Base-by-base conservation (phyloP, 2,329 filamentous ascomycete species). In the Phialophora verrucosa region DNA sequence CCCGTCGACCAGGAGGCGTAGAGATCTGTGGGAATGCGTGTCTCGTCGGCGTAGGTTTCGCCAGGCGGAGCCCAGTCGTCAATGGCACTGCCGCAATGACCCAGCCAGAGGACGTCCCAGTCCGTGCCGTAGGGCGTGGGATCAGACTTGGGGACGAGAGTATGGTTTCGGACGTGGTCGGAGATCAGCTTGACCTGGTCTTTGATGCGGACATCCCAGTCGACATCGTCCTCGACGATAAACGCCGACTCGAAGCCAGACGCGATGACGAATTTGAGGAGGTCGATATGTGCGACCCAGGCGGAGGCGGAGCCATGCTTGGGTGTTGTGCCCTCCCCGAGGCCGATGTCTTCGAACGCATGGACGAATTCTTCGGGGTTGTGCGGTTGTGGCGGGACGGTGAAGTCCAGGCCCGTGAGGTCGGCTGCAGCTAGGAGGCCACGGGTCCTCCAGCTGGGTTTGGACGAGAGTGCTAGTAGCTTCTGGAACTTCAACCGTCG, bases 21-120 rank as follows among this genome's bases (percentile, higher is more conserved):
- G 10, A 38, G 4, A 1, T 58, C 23, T 6, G 35, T 53, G 12
- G 50, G 17, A 6, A 42, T 25, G 8, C 44, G 23, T 11, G 65
- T 60, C 1, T 44, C 10, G 31, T 69, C 61, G 61, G 58, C 54
- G 53, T 63, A 50, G 6, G 55, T 42, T 10, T 25, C 29, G 14
- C 44, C 38, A 6, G 58, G 59, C 1, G 29, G 49, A 2, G 27
- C 32, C 8, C 27, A 14, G 32, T 56, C 56, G 12, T 59, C 53
- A 14, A 44, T 59, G n/a, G 49, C 57, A 4, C 35, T 14, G 29
- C 80, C 80, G 66, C 82, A 84, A 65, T 83, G 81, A 25, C 83
- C 83, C 0, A 83, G 71, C 82, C 83, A 84, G 12, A 85, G 77
- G 1, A 85, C 65, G 65, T 85, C 83, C 83, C 83, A 85, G 64